Base-by-base conservation (phyloP, 2,329 filamentous ascomycete species). In the Colletotrichum euphorbiae region DNA sequence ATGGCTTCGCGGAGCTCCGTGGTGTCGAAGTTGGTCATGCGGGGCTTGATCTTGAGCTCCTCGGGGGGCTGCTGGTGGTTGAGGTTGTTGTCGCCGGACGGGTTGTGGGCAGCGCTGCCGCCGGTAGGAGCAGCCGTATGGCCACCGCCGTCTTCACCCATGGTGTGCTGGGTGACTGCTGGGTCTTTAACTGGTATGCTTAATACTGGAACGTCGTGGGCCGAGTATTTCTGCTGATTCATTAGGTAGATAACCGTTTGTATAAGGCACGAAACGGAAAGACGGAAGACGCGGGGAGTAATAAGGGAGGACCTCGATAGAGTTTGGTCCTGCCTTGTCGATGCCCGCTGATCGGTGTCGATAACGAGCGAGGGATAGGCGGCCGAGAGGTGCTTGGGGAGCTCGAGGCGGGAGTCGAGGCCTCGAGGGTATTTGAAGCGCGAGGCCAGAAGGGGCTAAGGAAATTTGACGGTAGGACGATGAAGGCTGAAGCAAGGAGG, bases 1-100 rank as follows among this genome's bases (percentile, higher is more conserved):
- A 72, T 71, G 63, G 74, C 66, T 15, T 74, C 68, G 71, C 80
- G 56, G 70, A 75, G 38, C 45, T 67, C 67, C 2, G 55, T 33
- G 7, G 40, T 7, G 31, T 69, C 38, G 54, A 69, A 66, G 31
- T 55, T 48, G 31, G 61, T 43, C 17, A 66, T 58, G 13, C 62
- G 59, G 19, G 59, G 66, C 61, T 66, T 65, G 46, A 59, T 51
- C 54, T 63, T 68, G 40, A 55, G 17, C 1, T 59, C 48, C 6
- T 58, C 40, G 33, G 56, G 42, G 7, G 28, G 48, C 9, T 55
- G 59, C 4, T 50, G 48, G 21, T 62, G 59, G 36, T 62, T 45
- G 40, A 33, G 33, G 59, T 54, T 42, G 59, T 50, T 67, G 51
- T 63, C 64, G 59, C 50, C 57, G 19, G 58, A 51, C 7, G 64